phyloP scores from a whole-genome alignment of 2,329 filamentous ascomycete species.

The Sclerotinia sclerotiorum region DNA sequence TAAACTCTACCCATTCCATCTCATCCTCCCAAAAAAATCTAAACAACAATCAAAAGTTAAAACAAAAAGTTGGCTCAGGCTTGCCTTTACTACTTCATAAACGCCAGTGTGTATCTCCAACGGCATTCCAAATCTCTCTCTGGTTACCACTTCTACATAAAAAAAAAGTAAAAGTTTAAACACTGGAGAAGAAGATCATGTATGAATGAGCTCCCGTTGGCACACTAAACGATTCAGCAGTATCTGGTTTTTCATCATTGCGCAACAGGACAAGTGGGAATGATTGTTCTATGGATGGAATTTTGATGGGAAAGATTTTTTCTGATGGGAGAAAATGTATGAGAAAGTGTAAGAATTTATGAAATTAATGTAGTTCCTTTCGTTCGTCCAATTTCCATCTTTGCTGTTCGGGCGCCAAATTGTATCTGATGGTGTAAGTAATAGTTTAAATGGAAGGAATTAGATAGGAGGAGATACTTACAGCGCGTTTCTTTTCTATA shows the following conservation, averaged over 20 bases:
- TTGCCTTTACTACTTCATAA: constrained; percentile 56
- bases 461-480: constrained; percentile 46
- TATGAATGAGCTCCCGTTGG: constrained; percentile 36
- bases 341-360: constrained; percentile 30
- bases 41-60: not conserved
- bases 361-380: constrained; percentile 66
- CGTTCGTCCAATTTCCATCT: constrained; percentile 70
- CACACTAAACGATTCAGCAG: constrained; percentile 59
- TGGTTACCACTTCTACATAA: constrained; percentile 45
- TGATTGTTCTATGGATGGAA: not conserved
- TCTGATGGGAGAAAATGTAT: not conserved
- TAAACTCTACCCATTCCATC: not conserved
- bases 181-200: constrained; percentile 24
- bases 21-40: not conserved
- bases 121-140: constrained; percentile 33
- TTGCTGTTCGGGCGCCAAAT: constrained; percentile 78
- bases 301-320: too few species aligned
- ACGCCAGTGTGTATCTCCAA: constrained; percentile 31
- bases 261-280: constrained; percentile 40
- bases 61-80: constrained; percentile 53
- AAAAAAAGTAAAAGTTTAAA: constrained; percentile 46
- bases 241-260: constrained; percentile 73
- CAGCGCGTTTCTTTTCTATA: constrained; percentile 88
- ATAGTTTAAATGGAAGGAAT: not conserved
- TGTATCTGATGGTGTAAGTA: constrained; percentile 58